These are phyloP conservation scores for Hamamelis virginiana DNA, from an alignment of 164 flowering plant genomes.

Conservation along the genomic window DNA sequence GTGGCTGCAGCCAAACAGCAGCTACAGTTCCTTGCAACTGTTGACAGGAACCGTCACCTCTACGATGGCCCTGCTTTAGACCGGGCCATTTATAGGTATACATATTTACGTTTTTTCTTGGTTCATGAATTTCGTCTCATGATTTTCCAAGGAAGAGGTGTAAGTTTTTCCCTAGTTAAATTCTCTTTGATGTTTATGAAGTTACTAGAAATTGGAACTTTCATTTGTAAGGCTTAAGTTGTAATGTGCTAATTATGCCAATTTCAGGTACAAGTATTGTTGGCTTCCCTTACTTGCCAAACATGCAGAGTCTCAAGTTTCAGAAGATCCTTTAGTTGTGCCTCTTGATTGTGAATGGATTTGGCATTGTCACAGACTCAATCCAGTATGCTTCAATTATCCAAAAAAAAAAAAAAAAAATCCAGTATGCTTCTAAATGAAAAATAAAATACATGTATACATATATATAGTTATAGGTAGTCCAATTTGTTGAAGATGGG, in stretches of 20 bases:
- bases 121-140: not conserved
- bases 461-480: not conserved
- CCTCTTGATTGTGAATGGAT: constrained; percentile 88
- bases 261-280: constrained; percentile 54
- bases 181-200: not conserved
- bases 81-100: constrained; percentile 15
- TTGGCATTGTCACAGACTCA: constrained; percentile 84
- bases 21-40: constrained; percentile 58
- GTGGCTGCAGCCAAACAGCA: constrained; percentile 61
- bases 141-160: not conserved
- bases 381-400: constrained; percentile 64
- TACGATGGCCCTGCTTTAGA: constrained; percentile 17
- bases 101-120: not conserved
- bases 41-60: constrained; percentile 50
- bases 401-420: not conserved
- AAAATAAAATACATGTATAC: not conserved
- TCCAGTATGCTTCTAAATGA: too few relatives aligned
- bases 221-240: too few relatives aligned
- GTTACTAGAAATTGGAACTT: too few relatives aligned
- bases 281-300: constrained; percentile 79
- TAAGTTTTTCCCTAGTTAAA: not conserved
- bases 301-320: constrained; percentile 31
- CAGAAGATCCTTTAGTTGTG: constrained; percentile 56
- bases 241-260: not conserved
- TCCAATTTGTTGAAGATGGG: not conserved